phyloP scores from a whole-genome alignment of 2,329 filamentous ascomycete species.

The Xylariaceae sp. region DNA sequence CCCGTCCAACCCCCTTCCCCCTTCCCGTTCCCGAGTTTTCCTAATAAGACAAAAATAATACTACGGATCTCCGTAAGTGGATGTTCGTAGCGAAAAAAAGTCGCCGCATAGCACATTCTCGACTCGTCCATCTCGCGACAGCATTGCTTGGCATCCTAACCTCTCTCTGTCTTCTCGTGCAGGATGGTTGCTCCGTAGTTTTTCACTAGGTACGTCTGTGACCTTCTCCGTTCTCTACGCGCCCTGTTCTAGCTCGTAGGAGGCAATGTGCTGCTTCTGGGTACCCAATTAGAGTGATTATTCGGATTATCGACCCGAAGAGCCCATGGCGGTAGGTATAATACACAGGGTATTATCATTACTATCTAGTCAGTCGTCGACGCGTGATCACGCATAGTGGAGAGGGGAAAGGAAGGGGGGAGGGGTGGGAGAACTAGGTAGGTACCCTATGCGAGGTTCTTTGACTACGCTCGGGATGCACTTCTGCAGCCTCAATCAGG shows the following conservation, averaged over 20 bases:
- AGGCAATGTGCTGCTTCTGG: neutral
- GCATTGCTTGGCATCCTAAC: neutral
- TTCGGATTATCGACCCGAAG: conserved; percentile 9
- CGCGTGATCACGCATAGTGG: neutral
- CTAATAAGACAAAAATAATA: neutral
- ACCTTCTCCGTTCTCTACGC: neutral
- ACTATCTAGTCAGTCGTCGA: neutral
- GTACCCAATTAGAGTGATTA: neutral
- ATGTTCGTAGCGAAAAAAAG: neutral
- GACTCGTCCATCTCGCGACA: neutral
- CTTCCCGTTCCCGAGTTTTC: neutral
- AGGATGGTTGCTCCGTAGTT: neutral
- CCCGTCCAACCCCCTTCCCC: neutral
- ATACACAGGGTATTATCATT: no score
- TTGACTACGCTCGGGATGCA: conserved; percentile 18
- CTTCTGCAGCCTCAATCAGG: conserved; percentile 28
- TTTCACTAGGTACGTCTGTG: neutral
- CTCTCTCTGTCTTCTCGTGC: neutral
- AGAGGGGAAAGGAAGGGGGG: neutral
- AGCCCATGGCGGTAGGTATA: neutral
- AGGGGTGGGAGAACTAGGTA: neutral
- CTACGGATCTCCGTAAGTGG: neutral
- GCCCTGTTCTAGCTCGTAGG: neutral
- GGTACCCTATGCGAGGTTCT: conserved; percentile 10
- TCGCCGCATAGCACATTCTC: neutral